A percentile compares a stretch with the other conserved stretches of the same genome.
These are phyloP conservation scores for Diplodia sapinea DNA, from an alignment of 2,329 filamentous ascomycete genomes.

Conservation along the genomic window DNA sequence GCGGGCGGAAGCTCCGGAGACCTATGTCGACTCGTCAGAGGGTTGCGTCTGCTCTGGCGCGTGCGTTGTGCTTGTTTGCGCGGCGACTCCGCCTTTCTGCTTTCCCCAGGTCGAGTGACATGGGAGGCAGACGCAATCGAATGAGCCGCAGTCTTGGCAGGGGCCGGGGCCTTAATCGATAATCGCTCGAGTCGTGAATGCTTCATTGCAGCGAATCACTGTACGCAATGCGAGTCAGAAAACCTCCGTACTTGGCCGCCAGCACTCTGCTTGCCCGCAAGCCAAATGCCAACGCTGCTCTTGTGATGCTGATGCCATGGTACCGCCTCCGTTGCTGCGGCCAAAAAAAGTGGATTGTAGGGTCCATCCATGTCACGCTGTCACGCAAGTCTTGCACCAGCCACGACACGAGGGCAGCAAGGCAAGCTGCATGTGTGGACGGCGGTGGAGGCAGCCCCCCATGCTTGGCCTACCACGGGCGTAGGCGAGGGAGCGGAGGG, in stretches of 20 bases:
- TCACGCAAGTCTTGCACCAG: neutral
- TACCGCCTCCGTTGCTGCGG: neutral
- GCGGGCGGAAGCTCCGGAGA: neutral
- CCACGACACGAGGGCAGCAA: slow-evolving; percentile 11
- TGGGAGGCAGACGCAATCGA: slow-evolving; percentile 6
- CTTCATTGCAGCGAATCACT: neutral
- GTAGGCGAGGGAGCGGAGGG: neutral
- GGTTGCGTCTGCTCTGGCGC: slow-evolving; percentile 22
- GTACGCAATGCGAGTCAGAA: neutral
- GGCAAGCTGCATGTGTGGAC: slow-evolving; percentile 7
- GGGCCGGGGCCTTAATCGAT: slow-evolving; percentile 1
- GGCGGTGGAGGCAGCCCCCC: slow-evolving; percentile 16
- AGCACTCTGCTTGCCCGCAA: neutral
- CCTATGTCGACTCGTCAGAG: slow-evolving; percentile 21
- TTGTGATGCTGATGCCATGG: neutral
- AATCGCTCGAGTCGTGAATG: neutral
- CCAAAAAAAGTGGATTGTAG: slow-evolving; percentile 1
- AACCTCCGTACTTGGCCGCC: neutral
- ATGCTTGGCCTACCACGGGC: slow-evolving; percentile 11
- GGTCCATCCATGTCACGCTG: slow-evolving; percentile 14
- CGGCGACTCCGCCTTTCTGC: slow-evolving; percentile 2
- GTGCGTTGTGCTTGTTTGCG: slow-evolving; percentile 14
- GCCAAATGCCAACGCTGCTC: neutral
- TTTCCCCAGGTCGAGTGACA: slow-evolving; percentile 22
- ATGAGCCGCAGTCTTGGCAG: slow-evolving; percentile 25